Percentiles rank a stretch among this genome's conserved stretches.
Evolutionary conservation across 768 basidiomycete genomes (phyloP).

Genomic region (Tephrocybe rancida): DNA sequence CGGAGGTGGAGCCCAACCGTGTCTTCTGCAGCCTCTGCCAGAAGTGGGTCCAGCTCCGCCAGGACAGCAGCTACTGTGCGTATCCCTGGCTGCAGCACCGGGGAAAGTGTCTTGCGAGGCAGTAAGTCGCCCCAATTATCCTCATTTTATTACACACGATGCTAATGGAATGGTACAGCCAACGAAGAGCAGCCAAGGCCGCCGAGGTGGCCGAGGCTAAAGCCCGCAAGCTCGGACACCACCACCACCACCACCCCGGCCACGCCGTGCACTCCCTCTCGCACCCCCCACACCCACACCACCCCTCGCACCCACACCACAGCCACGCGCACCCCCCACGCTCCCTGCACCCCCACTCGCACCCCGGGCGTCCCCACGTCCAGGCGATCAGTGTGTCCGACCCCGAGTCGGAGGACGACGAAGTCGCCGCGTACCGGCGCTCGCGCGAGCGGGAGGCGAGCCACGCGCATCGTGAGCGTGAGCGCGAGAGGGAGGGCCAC

Average conservation of each 20-base stretch:
- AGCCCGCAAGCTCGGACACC: slow-evolving; percentile 24
- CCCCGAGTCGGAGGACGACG: background rate
- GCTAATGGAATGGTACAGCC: slow-evolving; percentile 34
- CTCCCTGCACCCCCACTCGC: background rate
- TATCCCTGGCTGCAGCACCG: slow-evolving; percentile 84
- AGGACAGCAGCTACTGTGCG: slow-evolving; percentile 78
- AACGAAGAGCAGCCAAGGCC: slow-evolving; percentile 58
- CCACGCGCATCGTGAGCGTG: background rate
- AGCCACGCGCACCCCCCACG: too few species aligned
- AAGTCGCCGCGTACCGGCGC: background rate
- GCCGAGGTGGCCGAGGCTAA: slow-evolving; percentile 53
- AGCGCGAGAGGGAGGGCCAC: background rate
- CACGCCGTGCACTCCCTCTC: background rate
- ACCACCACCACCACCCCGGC: background rate
- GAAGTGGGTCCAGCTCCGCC: slow-evolving; percentile 83
- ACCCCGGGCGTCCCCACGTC: background rate
- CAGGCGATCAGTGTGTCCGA: background rate
- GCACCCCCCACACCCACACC: slow-evolving; percentile 1
- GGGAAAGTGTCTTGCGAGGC: slow-evolving; percentile 70
- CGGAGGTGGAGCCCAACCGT: slow-evolving; percentile 70
- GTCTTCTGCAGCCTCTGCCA: slow-evolving; percentile 76
- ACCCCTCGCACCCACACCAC: background rate
- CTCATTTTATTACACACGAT: background rate
- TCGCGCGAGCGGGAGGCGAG: too few species aligned
- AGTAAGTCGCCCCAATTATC: slow-evolving; percentile 42